Base-by-base conservation (phyloP, 139 green algal species). In the Desmodesmus armatus region DNA sequence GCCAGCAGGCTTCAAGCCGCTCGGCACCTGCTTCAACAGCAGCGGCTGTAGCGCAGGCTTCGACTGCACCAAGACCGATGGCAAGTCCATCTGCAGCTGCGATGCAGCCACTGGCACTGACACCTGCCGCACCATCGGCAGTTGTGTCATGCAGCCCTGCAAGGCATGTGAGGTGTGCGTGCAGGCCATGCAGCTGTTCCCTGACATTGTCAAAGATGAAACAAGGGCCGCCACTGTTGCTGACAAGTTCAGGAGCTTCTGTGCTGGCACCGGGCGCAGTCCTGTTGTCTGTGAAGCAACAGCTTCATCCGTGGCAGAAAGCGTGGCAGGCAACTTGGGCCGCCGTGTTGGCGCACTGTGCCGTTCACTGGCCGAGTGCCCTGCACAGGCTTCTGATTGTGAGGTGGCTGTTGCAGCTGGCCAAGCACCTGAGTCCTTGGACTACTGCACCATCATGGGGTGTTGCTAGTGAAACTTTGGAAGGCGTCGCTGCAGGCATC, bases 81-180 rank as follows among this genome's bases (percentile, higher is more conserved):
- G 19, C 63, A 72, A 72, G 17, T 19, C 29, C 5, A 29, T 72
- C 6, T 72, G 63, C 63, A 72, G 25, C 29, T 72, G 60, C 5
- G 60, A 69, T 27, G 33, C 29, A 29, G 3, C 63, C n/a, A 41
- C n/a, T 27, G 63, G 63, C 63, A 31, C 63, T 40, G 29, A 72
- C 23, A 72, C n/a, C 0, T 72, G 63, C 29, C 29, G 41, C 9
- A 5, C 63, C 25, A 13, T 72, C 2, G 63, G 63, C 29, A 31
- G 25, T 47, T 72, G 63, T 41, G 63, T 72, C 9, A 40, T 72
- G 63, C 11, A 72, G 63, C 63, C 63, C 5, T 72, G 63, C 63
- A 72, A 72, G 63, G 21, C 13, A 31, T 72, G 63, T 41, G 63
- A 72, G 63, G 9, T 43, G n/a, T 72, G 63, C 9, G n/a, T 72